Evolutionary conservation across 1,284 basidiomycete species (phyloP), one percentile per base, ranked within the genome.

Genomic region (Puccinia coronata): DNA sequence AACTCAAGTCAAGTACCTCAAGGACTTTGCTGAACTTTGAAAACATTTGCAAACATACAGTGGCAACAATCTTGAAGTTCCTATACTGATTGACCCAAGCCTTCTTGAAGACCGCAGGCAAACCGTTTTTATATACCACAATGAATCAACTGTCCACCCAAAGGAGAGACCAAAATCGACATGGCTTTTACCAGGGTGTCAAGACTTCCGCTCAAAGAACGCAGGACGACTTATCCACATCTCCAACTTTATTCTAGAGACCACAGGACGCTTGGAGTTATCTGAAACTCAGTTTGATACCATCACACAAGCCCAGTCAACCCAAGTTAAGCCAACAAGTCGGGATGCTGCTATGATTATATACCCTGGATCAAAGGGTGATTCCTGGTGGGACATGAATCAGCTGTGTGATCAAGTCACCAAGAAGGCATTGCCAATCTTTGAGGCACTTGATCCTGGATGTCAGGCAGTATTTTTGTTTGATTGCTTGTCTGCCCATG

Each of bases 401-500:
- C 67, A 70, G 67, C 67, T 70, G 34, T 70, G 67, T 28, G 9
- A 36, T 20, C 67, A 70, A 70, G 12, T 70, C 8, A 31, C 25
- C 11, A 11, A 61, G 8, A 61, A 61, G n/a, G 69, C 67, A 18
- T 41, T 70, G n/a, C 67, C 67, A 28, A 70, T 70, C 5, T 70
- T 70, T 41, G 36, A 70, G 31, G 39, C 23, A 18, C n/a, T 70
- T 8, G 16, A 43, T 41, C 41, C 36, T 34, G 67, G 28, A 11
- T 41, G 39, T 23, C 67, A 47, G 18, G 67, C 2, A 20, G 67
- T 70, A 23, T 70, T 70, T 70, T 31, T 70, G 23, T 70, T 70
- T 70, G 67, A 70, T 49, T 70, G 36, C 67, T 70, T 36, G 16
- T 70, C 39, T 20, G n/a, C n/a, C n/a, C n/a, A n/a, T n/a, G n/a